phyloP scores from a whole-genome alignment of 2,329 filamentous ascomycete species.

The Exophiala mesophila region DNA sequence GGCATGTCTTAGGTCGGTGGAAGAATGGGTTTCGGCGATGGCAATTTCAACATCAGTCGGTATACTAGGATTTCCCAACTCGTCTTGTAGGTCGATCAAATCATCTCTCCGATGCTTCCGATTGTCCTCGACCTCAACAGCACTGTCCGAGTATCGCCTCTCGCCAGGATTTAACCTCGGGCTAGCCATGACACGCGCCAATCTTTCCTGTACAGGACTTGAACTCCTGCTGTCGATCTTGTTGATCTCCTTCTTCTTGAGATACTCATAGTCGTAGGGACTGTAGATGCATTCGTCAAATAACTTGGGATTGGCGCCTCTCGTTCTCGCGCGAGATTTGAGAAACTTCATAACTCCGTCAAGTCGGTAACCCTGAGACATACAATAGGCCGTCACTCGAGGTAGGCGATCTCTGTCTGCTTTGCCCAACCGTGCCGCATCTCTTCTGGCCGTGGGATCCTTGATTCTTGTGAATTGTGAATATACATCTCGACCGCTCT shows the following conservation, averaged over 20 bases:
- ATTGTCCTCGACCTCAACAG: constrained; percentile 61
- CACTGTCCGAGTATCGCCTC: constrained; percentile 55
- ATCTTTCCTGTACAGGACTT: constrained; percentile 23
- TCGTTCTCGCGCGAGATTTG: constrained; percentile 72
- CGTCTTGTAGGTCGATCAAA: constrained; percentile 57
- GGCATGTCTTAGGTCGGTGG: constrained; percentile 13
- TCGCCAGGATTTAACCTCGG: constrained; percentile 23
- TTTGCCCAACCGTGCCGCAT: constrained; percentile 88
- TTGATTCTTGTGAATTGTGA: constrained; percentile 97
- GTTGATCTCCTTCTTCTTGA: constrained; percentile 37
- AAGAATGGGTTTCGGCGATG: constrained; percentile 15
- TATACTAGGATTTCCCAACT: constrained; percentile 30
- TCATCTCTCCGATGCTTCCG: constrained; percentile 54
- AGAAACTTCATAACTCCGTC: constrained; percentile 85
- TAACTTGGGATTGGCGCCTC: constrained; percentile 78
- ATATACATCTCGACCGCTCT: constrained; percentile 92
- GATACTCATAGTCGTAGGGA: constrained; percentile 72
- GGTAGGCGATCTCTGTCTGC: constrained; percentile 83
- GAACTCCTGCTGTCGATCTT: constrained; percentile 25
- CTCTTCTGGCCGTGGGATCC: constrained; percentile 84
- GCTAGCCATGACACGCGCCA: constrained; percentile 19
- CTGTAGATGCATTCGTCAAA: constrained; percentile 99
- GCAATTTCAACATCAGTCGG: constrained; percentile 17
- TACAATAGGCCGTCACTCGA: constrained; percentile 93
- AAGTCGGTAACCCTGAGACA: constrained; percentile 84